Percentiles rank a stretch among this genome's conserved stretches.
Conservation (phyloP, 2,329 filamentous ascomycete genomes). For the Calonectria pauciramosa region DNA sequence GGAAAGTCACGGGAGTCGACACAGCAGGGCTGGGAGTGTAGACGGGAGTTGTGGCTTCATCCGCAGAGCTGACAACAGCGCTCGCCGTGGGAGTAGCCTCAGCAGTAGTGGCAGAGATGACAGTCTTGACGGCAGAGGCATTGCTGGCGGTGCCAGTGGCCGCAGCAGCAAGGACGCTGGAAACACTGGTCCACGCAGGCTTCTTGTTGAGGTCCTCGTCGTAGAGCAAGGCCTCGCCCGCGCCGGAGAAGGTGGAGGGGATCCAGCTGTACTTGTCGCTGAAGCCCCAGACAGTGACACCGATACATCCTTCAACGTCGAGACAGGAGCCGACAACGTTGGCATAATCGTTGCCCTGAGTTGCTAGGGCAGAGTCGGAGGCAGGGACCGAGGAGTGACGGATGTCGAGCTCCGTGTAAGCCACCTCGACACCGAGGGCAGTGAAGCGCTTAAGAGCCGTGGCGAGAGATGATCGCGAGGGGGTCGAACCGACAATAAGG, state of each 20-base stretch:
- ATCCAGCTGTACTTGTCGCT: slow-evolving; percentile 57
- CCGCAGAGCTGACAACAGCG: not conserved
- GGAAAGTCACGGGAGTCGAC: slow-evolving; percentile 18
- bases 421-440: slow-evolving; percentile 67
- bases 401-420: slow-evolving; percentile 74
- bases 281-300: slow-evolving; percentile 60
- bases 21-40: not conserved
- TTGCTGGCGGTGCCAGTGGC: slow-evolving; percentile 30
- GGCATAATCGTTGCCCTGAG: slow-evolving; percentile 64
- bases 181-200: slow-evolving; percentile 56
- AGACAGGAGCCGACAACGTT: slow-evolving; percentile 54
- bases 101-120: slow-evolving; percentile 16
- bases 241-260: slow-evolving; percentile 54
- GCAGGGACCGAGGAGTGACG: slow-evolving; percentile 62
- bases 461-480: slow-evolving; percentile 58
- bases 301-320: slow-evolving; percentile 56
- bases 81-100: slow-evolving; percentile 11
- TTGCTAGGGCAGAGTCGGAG: slow-evolving; percentile 53
- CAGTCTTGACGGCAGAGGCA: not conserved
- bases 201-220: slow-evolving; percentile 55
- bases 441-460: slow-evolving; percentile 65
- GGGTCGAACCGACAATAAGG: slow-evolving; percentile 68
- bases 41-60: not conserved
- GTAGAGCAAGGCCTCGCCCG: slow-evolving; percentile 57
- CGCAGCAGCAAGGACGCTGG: slow-evolving; percentile 49